Base-by-base conservation (phyloP, 495 filamentous ascomycete genomes). In the Daldinia bambusicola region DNA sequence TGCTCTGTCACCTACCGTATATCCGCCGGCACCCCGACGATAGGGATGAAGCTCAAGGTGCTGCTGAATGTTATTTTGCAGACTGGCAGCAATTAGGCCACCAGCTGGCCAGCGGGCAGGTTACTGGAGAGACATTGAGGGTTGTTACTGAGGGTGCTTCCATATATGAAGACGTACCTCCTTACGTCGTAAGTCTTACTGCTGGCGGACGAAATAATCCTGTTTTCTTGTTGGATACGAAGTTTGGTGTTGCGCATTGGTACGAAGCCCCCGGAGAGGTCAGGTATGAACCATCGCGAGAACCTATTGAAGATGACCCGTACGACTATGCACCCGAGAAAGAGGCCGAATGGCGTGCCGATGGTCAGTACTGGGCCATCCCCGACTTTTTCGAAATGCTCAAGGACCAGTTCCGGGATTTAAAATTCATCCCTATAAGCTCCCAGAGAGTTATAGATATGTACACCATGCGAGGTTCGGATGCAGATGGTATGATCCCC, bases 361-460 rank as follows among this genome's bases (percentile, higher is more conserved):
- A 52, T 14, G 20, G 26, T n/a, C 10, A 30, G 1, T 57, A 69
- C 1, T 75, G 70, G 70, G 16, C 70, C 7, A 40, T 75, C 13
- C 13, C 52, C 20, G 59, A 65, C 38, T 75, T 75, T 31, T 75
- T 75, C 55, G 59, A 74, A 40, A 16, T 64, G 10, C 62, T 70
- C 55, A 70, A 75, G 59, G 55, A 70, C 26, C 63, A 61, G 31
- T 75, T 63, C 43, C 53, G 57, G 14, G 32, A 43, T 43, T 59
- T 75, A 8, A 20, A 37, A 43, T 0, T 70, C 4, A 55, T 74
- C 6, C 72, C 69, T 34, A 60, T 67, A 40, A 71, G 59, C 55
- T 43, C 36, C 6, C 41, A 20, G 4, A 32, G 1, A 2, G 61
- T 64, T 5, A 14, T 53, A 6, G 30, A 41, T n/a, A 61, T 48